phyloP scores from a whole-genome alignment of 495 filamentous ascomycete species.

The Jackrogersella multiformis region DNA sequence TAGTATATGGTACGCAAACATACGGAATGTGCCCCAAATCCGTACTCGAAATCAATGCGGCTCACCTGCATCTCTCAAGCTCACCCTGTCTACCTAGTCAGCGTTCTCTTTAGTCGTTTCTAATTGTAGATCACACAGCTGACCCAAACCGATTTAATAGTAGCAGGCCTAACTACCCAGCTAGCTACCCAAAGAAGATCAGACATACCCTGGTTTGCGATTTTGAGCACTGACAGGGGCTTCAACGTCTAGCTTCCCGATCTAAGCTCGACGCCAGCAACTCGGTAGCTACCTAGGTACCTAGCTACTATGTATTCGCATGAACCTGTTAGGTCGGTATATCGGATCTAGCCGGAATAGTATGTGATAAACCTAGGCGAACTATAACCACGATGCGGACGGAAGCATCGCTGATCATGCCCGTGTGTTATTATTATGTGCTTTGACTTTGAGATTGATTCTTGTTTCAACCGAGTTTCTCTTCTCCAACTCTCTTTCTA shows the following conservation, averaged over 20 bases:
- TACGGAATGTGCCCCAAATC: too few relatives aligned
- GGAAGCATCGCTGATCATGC: constrained; percentile 6
- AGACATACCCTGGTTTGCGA: constrained; percentile 15
- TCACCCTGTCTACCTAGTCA: constrained; percentile 7
- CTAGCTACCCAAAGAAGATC: too few relatives aligned
- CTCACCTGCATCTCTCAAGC: constrained; percentile 10
- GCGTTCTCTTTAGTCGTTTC: constrained; percentile 33
- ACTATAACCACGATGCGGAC: constrained; percentile 19
- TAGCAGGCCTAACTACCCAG: constrained; percentile 28
- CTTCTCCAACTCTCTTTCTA: constrained; percentile 15
- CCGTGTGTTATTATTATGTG: constrained; percentile 27
- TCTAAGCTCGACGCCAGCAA: constrained; percentile 29
- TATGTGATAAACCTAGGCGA: constrained; percentile 2
- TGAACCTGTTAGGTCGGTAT: constrained; percentile 23
- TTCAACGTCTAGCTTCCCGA: constrained; percentile 28
- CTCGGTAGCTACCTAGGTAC: background rate
- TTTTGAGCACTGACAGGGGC: constrained; percentile 13
- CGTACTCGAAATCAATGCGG: constrained; percentile 28
- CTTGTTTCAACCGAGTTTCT: constrained; percentile 26
- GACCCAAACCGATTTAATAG: constrained; percentile 24
- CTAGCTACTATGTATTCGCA: too few relatives aligned
- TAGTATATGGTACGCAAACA: too few relatives aligned
- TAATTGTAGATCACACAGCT: constrained; percentile 46
- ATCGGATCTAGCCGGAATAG: constrained; percentile 7
- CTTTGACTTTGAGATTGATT: constrained; percentile 29